Evolutionary conservation across 1,139 yeast species (phyloP).

Genomic region (Scheffersomyces illinoinensis): DNA sequence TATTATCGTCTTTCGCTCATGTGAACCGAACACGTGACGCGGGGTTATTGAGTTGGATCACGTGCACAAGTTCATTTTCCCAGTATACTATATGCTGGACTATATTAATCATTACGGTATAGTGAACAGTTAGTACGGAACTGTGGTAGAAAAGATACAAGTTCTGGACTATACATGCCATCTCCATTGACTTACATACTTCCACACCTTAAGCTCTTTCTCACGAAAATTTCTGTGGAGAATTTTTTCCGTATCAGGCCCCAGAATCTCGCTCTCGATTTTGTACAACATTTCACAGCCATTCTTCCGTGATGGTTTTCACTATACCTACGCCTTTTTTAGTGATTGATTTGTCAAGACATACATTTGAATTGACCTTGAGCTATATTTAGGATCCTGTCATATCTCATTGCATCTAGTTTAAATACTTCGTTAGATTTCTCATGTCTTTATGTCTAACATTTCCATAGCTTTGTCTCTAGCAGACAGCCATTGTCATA

Average conservation of each 20-base stretch:
- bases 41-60: background rate
- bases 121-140: background rate
- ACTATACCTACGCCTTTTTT: background rate
- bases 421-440: background rate
- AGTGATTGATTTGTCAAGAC: background rate
- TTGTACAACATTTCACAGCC: background rate
- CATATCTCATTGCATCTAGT: background rate
- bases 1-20: background rate
- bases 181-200: background rate
- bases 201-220: background rate
- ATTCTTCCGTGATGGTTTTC: background rate
- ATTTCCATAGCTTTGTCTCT: background rate
- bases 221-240: background rate
- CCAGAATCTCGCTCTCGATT: background rate
- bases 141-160: background rate
- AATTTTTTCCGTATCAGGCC: background rate
- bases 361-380: background rate
- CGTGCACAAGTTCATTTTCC: background rate
- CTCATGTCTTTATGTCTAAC: background rate
- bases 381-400: background rate
- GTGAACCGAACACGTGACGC: background rate
- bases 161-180: background rate
- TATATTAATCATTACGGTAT: background rate
- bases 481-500: slow-evolving; percentile 19
- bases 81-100: background rate